Evolutionary conservation across 768 basidiomycete species (phyloP).

Genomic region (Calocybe cyanea): DNA sequence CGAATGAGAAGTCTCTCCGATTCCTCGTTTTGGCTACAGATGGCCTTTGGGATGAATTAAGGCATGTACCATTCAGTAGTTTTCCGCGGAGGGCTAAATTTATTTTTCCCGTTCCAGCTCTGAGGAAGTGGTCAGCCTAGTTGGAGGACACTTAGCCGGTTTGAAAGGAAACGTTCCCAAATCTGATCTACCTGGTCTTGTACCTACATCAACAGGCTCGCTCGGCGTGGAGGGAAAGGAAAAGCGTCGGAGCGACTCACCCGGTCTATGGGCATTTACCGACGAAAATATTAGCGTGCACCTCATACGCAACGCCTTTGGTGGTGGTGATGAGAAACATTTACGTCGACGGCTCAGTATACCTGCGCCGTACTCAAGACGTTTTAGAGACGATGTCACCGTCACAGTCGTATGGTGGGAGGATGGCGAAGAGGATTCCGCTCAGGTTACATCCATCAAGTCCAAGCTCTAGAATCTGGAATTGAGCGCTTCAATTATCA

Average conservation of each 20-base stretch:
- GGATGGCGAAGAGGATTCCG: slow-evolving; percentile 47
- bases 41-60: slow-evolving; percentile 70
- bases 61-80: slow-evolving; percentile 21
- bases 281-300: slow-evolving; percentile 80
- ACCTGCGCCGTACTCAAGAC: slow-evolving; percentile 72
- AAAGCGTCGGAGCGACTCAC: slow-evolving; percentile 30
- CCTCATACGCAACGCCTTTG: slow-evolving; percentile 88
- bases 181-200: slow-evolving; percentile 46
- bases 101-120: slow-evolving; percentile 44
- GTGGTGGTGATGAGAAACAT: slow-evolving; percentile 63
- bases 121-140: slow-evolving; percentile 82
- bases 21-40: slow-evolving; percentile 93
- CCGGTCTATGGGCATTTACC: slow-evolving; percentile 71
- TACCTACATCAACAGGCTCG: slow-evolving; percentile 53
- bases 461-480: slow-evolving; percentile 39
- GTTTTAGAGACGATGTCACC: slow-evolving; percentile 81
- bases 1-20: slow-evolving; percentile 39
- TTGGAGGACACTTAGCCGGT: slow-evolving; percentile 77
- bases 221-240: slow-evolving; percentile 64
- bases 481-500: slow-evolving; percentile 8
- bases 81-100: background rate
- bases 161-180: slow-evolving; percentile 64
- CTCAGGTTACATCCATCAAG: slow-evolving; percentile 37
- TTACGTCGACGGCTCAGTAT: slow-evolving; percentile 72
- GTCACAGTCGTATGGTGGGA: slow-evolving; percentile 88